Evolutionary conservation across 2,329 filamentous ascomycete species (phyloP).

Genomic region (Bimuria novae-zelandiae): DNA sequence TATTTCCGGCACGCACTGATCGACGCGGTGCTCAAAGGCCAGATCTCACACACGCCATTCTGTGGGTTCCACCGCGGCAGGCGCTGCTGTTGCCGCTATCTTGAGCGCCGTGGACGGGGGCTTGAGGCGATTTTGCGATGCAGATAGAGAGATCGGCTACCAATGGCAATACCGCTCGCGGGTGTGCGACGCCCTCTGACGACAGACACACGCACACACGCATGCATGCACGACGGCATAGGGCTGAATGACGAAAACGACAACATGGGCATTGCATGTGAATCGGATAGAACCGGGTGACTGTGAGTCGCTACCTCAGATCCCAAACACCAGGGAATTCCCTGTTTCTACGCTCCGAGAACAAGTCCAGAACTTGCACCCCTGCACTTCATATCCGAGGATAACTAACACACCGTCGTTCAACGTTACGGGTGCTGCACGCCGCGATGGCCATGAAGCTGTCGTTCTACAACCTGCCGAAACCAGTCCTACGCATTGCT

Average conservation of each 20-base stretch:
- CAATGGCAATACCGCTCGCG: no score
- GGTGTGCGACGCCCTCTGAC: neutral
- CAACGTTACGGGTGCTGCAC: neutral
- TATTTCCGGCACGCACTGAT: neutral
- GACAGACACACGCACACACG: neutral
- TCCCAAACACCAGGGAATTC: conserved; percentile 13
- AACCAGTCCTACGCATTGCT: conserved; percentile 6
- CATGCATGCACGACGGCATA: conserved; percentile 12
- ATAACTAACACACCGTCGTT: neutral
- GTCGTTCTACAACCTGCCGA: neutral
- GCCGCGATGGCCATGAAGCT: neutral
- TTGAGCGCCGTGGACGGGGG: no score
- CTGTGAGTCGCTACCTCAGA: neutral
- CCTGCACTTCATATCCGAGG: neutral
- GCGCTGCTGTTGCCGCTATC: no score
- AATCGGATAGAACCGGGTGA: conserved; percentile 5
- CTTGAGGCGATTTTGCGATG: no score
- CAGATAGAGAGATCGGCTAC: no score
- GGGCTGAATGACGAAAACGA: conserved; percentile 23
- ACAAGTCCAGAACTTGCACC: neutral
- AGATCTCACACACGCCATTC: no score
- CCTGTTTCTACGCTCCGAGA: neutral
- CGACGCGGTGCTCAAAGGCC: neutral
- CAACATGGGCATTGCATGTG: neutral
- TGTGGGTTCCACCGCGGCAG: no score